Percentiles rank a stretch among this genome's conserved stretches.
Conservation (phyloP, 2,329 filamentous ascomycete species). For the Eutypella sp. region DNA sequence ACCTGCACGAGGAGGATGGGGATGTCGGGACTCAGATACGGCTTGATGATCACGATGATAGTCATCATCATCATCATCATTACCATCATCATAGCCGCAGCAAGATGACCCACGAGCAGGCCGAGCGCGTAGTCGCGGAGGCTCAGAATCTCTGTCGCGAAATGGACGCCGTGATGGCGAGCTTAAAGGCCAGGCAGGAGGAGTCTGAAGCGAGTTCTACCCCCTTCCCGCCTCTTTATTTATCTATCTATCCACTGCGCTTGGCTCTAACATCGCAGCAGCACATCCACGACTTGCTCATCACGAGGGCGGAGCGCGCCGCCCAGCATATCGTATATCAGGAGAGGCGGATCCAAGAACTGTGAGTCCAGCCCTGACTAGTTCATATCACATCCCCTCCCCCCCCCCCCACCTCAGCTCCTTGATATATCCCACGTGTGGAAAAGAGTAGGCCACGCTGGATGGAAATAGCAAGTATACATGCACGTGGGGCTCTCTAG, state of each 20-base stretch:
- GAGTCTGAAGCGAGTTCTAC: conserved; percentile 50
- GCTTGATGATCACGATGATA: too few species aligned
- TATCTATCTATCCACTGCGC: background rate
- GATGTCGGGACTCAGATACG: too few species aligned
- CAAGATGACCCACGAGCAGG: too few species aligned
- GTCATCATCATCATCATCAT: too few species aligned
- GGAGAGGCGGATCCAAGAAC: conserved; percentile 51
- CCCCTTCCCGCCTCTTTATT: too few species aligned
- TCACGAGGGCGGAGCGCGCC: conserved; percentile 52
- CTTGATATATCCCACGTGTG: too few species aligned
- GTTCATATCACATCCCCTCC: too few species aligned
- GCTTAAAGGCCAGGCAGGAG: conserved; percentile 51
- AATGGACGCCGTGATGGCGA: conserved; percentile 44
- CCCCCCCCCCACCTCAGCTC: too few species aligned
- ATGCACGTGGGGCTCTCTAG: conserved; percentile 6
- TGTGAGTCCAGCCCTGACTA: conserved; percentile 39
- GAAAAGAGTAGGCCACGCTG: too few species aligned
- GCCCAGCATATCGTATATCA: conserved; percentile 55
- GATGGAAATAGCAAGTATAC: too few species aligned
- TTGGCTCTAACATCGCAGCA: conserved; percentile 28
- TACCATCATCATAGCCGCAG: too few species aligned
- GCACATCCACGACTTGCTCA: conserved; percentile 58
- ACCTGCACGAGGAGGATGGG: too few species aligned
- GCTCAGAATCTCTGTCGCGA: conserved; percentile 45
- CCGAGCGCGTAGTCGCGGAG: conserved; percentile 30